These are phyloP conservation scores for Coniochaeta sp. DNA, from an alignment of 2,329 filamentous ascomycete genomes.

Conservation along the genomic window DNA sequence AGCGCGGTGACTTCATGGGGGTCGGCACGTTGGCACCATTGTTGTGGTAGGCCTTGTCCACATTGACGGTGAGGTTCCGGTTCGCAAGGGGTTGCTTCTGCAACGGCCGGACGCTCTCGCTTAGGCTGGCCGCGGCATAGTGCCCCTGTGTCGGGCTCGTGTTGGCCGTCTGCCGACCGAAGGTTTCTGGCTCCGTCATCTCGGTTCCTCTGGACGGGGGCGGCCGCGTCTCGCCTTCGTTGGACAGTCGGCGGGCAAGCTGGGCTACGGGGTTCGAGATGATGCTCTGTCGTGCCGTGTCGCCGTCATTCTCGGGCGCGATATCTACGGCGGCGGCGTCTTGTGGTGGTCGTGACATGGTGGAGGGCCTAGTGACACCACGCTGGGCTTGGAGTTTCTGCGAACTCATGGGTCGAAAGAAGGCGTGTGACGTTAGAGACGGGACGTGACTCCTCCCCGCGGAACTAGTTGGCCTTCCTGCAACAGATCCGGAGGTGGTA, in stretches of 20 bases:
- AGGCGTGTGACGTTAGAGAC: constrained; percentile 79
- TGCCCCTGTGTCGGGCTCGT: constrained; percentile 63
- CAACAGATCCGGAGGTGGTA: constrained; percentile 32
- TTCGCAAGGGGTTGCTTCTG: constrained; percentile 39
- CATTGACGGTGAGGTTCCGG: constrained; percentile 46
- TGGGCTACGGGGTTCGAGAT: constrained; percentile 39
- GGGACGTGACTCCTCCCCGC: constrained; percentile 83
- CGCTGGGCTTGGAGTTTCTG: constrained; percentile 89
- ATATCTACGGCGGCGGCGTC: constrained; percentile 7
- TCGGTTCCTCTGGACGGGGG: constrained; percentile 75
- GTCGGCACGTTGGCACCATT: constrained; percentile 37
- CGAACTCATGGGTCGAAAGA: constrained; percentile 95
- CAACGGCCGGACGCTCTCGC: constrained; percentile 74
- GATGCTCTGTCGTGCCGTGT: constrained; percentile 50
- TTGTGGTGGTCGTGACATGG: constrained; percentile 29
- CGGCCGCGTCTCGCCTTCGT: constrained; percentile 45
- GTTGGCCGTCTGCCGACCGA: constrained; percentile 65
- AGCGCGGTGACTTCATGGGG: constrained; percentile 64
- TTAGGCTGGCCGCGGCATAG: constrained; percentile 52
- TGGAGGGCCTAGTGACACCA: constrained; percentile 43
- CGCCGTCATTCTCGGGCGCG: constrained; percentile 10
- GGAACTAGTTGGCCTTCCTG: constrained; percentile 55
- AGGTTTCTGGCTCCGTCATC: constrained; percentile 65
- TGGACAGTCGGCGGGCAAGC: constrained; percentile 22
- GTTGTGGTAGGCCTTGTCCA: constrained; percentile 50